phyloP scores from a whole-genome alignment of 192 early-diverging fungal species.

The Mortierella claussenii region DNA sequence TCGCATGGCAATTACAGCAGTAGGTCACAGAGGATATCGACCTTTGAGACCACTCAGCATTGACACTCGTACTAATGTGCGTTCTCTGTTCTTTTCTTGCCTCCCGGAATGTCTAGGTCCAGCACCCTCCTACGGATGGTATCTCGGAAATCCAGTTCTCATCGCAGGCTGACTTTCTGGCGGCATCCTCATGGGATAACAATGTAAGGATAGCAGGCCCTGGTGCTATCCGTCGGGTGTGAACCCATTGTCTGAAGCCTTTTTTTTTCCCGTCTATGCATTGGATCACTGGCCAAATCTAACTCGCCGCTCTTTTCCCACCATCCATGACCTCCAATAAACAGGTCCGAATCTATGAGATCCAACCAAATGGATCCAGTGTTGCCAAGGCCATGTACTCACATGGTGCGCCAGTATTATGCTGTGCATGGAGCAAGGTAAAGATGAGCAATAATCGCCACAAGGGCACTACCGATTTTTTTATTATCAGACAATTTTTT shows the following conservation, averaged over 20 bases:
- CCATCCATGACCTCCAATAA: neutral
- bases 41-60: too few relatives aligned
- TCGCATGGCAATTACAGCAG: too few relatives aligned
- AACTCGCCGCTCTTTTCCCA: neutral
- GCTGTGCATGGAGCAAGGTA: slow-evolving; percentile 88
- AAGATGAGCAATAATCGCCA: neutral
- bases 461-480: neutral
- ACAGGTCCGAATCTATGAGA: slow-evolving; percentile 95
- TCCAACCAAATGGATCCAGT: slow-evolving; percentile 78
- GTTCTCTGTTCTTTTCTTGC: neutral
- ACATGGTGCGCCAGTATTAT: slow-evolving; percentile 87
- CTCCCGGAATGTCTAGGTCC: slow-evolving; percentile 48
- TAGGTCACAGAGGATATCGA: too few relatives aligned
- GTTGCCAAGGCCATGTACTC: slow-evolving; percentile 81
- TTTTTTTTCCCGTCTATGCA: too few relatives aligned
- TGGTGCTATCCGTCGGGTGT: neutral
- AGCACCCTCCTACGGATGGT: slow-evolving; percentile 76
- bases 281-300: too few relatives aligned
- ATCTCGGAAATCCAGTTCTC: slow-evolving; percentile 87
- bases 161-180: slow-evolving; percentile 83
- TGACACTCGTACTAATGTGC: neutral
- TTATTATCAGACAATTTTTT: slow-evolving; percentile 5
- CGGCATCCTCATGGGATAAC: slow-evolving; percentile 93
- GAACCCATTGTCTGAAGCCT: too few relatives aligned
- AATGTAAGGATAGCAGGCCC: slow-evolving; percentile 52